Evolutionary conservation across 2,329 filamentous ascomycete genomes (phyloP).

Genomic region (Rosellinia necatrix): DNA sequence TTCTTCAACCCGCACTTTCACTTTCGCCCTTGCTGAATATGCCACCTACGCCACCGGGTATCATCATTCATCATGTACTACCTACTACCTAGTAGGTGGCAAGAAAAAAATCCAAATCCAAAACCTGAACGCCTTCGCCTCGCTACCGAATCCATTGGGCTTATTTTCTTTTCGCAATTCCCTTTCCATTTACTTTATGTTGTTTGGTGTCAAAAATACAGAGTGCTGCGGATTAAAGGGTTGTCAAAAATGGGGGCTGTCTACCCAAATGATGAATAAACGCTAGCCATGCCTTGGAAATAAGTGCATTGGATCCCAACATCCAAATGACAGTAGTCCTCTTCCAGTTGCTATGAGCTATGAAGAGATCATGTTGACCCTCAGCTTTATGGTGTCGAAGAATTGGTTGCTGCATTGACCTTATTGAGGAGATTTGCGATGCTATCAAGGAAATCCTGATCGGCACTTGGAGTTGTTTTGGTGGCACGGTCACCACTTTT

Average conservation of each 20-base stretch:
- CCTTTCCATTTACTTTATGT: neutral
- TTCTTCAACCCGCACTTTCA: neutral
- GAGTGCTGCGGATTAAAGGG: conserved; percentile 5
- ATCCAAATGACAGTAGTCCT: too few species aligned
- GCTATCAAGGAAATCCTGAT: conserved; percentile 35
- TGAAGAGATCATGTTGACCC: neutral
- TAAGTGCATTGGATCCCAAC: neutral
- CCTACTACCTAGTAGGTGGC: neutral
- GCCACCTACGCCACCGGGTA: conserved; percentile 22
- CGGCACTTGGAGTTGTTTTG: conserved; percentile 18
- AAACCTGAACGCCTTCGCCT: neutral
- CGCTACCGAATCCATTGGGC: neutral
- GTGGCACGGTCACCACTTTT: conserved; percentile 28
- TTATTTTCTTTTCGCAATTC: neutral
- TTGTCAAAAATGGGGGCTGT: conserved; percentile 4
- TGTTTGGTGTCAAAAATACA: neutral
- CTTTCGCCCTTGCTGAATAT: neutral
- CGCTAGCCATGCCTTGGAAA: conserved; percentile 3
- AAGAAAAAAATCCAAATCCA: neutral
- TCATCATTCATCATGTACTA: conserved; percentile 19
- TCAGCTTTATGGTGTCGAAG: conserved; percentile 1
- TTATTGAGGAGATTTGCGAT: conserved; percentile 35
- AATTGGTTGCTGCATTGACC: conserved; percentile 27
- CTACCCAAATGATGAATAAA: conserved; percentile 13
- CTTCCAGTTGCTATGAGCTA: neutral